Percentiles rank a stretch among this genome's conserved stretches.
These are phyloP conservation scores for Carex scoparia DNA, from an alignment of 176 grass and related monocot genomes.

Conservation along the genomic window DNA sequence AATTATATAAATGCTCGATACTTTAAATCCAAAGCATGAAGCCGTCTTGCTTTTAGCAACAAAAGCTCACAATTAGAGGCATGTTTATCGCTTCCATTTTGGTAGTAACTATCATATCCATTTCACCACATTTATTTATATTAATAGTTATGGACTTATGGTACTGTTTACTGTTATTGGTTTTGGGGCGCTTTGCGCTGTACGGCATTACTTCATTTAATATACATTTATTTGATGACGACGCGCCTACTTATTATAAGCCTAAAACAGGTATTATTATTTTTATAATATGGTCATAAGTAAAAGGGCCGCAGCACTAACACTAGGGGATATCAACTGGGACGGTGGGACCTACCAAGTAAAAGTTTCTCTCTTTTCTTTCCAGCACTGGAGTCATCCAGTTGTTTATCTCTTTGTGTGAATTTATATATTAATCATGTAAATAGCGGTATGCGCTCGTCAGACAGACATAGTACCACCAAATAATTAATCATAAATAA, in stretches of 20 bases:
- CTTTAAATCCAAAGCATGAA: not conserved
- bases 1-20: not conserved
- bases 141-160: not conserved
- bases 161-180: not conserved
- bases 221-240: constrained; percentile 2
- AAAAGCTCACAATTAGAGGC: constrained; percentile 12
- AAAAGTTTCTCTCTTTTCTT: not conserved
- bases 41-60: constrained; percentile 9
- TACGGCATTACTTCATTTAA: constrained; percentile 19
- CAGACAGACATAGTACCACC: too few species aligned
- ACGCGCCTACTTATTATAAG: constrained; percentile 7
- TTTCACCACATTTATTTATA: constrained; percentile 15
- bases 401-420: not conserved
- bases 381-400: not conserved
- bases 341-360: constrained; percentile 12
- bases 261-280: constrained; percentile 20
- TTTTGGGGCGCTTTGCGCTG: constrained; percentile 7
- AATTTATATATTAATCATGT: too few species aligned
- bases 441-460: too few species aligned
- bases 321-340: constrained; percentile 8
- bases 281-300: not conserved
- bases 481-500: too few species aligned
- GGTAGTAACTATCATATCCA: constrained; percentile 17
- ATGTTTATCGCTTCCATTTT: constrained; percentile 13
- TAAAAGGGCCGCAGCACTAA: constrained; percentile 26